Conservation (phyloP, 140 eudicot genomes). For the Stevia rebaudiana region DNA sequence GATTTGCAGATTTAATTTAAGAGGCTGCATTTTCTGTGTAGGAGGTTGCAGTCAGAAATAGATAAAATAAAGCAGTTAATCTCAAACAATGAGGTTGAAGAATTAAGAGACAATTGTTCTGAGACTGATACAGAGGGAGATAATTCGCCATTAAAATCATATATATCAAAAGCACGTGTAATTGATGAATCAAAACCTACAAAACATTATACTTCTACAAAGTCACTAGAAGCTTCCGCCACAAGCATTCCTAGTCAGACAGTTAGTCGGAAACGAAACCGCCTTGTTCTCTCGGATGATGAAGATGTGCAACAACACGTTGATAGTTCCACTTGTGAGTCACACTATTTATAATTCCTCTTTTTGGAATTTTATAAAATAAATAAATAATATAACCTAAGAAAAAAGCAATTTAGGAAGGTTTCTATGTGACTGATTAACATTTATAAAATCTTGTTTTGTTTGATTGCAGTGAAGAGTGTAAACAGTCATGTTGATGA, state of each 20-base stretch:
- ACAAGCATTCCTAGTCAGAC: slow-evolving; percentile 52
- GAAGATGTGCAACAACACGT: slow-evolving; percentile 57
- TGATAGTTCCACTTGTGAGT: slow-evolving; percentile 60
- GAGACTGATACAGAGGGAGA: slow-evolving; percentile 79
- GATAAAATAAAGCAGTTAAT: slow-evolving; percentile 48
- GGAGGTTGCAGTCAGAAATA: slow-evolving; percentile 64
- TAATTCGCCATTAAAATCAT: slow-evolving; percentile 34
- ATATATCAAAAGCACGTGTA: slow-evolving; percentile 29
- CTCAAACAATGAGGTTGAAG: slow-evolving; percentile 37
- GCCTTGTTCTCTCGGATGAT: slow-evolving; percentile 73
- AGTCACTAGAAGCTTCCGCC: slow-evolving; percentile 36
- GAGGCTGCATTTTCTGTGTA: slow-evolving; percentile 18
- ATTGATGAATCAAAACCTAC: slow-evolving; percentile 23
- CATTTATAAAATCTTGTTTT: slow-evolving; percentile 16
- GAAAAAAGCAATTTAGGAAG: background rate
- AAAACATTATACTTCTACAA: slow-evolving; percentile 21
- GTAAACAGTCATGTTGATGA: slow-evolving; percentile 27
- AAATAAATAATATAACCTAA: background rate
- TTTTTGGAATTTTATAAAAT: background rate
- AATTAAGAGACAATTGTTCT: slow-evolving; percentile 61
- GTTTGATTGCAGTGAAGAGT: slow-evolving; percentile 44
- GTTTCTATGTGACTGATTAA: background rate
- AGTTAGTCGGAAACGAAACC: slow-evolving; percentile 65
- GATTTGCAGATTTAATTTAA: background rate
- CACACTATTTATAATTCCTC: background rate